Evolutionary conservation across 164 flowering plant species (phyloP), one percentile per base, ranked within the genome.

Genomic region (Berberis vulgaris): DNA sequence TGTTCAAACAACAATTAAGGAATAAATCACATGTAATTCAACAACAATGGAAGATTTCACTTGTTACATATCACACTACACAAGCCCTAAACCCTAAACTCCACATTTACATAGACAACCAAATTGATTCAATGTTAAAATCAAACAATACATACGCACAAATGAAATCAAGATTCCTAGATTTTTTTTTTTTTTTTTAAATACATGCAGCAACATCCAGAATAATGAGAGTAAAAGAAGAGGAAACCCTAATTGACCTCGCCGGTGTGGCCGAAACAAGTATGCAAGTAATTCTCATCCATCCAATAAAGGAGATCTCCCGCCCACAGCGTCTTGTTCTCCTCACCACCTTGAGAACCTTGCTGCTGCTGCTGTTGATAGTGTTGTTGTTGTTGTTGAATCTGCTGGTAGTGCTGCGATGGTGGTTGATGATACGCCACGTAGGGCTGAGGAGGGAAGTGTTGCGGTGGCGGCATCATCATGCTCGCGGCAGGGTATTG

Each of bases 291-390:
- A 72, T 69, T 81, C 79, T 91, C 97, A 66, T 91, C 97, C 97
- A 91, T 91, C 97, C 97, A 91, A 60, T 80, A 82, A 53, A 80
- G 83, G 42, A 91, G 80, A 64, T 91, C 98, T 2, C 98, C 98
- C 42, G 86, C 81, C 98, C 98, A 91, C 60, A 91, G 71, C 69
- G 92, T 85, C 80, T 80, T 81, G 54, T 88, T 88, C 63, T 84
- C 87, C 9, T 79, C 77, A 43, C 12, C 58, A 55, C 58, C 41
- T n/a, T 54, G 44, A 3, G 81, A 73, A 46, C 60, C 61, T 64
- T 12, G 40, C 57, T 72, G 69, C 62, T 59, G 69, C 62, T 46
- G 69, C 67, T 65, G 78, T 59, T 67, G 65, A 26, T 50, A 80
- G 50, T 70, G 26, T 26, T 26, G 26, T 26, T 26, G 26, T 26